These are phyloP conservation scores for Beauveria sp. DNA, from an alignment of 2,329 filamentous ascomycete species.

Conservation along the genomic window DNA sequence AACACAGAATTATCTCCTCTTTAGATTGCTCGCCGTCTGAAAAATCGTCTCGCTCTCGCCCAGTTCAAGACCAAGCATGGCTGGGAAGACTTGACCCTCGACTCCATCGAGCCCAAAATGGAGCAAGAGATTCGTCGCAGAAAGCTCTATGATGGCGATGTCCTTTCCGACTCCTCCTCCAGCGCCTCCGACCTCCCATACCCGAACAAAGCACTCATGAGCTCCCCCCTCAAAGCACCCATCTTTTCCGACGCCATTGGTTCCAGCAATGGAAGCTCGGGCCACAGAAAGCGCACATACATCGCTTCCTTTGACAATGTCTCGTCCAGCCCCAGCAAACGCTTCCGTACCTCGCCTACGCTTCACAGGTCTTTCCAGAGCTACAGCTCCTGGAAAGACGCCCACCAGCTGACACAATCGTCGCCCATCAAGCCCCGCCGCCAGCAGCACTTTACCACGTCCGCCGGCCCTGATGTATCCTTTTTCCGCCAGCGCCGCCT, in stretches of 20 bases:
- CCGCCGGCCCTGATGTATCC: constrained; percentile 63
- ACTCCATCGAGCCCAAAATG: constrained; percentile 76
- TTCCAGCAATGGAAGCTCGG: constrained; percentile 59
- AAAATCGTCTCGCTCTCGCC: constrained; percentile 89
- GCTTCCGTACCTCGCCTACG: constrained; percentile 57
- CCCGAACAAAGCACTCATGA: constrained; percentile 62
- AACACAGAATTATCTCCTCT: constrained; percentile 14
- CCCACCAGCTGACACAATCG: constrained; percentile 71
- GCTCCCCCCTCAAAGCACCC: constrained; percentile 74
- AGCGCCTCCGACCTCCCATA: constrained; percentile 72
- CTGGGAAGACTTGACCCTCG: constrained; percentile 83
- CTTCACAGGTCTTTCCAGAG: constrained; percentile 47
- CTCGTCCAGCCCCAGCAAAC: constrained; percentile 56
- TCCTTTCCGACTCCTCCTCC: constrained; percentile 80
- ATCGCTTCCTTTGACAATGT: constrained; percentile 49
- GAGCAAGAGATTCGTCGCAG: constrained; percentile 72
- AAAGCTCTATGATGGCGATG: constrained; percentile 61
- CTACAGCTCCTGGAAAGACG: constrained; percentile 65
- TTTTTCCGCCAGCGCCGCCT: constrained; percentile 69
- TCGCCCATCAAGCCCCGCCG: constrained; percentile 76
- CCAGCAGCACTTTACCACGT: constrained; percentile 66
- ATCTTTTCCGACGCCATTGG: constrained; percentile 78
- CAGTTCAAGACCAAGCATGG: constrained; percentile 97
- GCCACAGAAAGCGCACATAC: constrained; percentile 58
- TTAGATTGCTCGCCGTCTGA: constrained; percentile 86